phyloP scores from a whole-genome alignment of 2,329 filamentous ascomycete genomes.

The Sporothrix sp. region DNA sequence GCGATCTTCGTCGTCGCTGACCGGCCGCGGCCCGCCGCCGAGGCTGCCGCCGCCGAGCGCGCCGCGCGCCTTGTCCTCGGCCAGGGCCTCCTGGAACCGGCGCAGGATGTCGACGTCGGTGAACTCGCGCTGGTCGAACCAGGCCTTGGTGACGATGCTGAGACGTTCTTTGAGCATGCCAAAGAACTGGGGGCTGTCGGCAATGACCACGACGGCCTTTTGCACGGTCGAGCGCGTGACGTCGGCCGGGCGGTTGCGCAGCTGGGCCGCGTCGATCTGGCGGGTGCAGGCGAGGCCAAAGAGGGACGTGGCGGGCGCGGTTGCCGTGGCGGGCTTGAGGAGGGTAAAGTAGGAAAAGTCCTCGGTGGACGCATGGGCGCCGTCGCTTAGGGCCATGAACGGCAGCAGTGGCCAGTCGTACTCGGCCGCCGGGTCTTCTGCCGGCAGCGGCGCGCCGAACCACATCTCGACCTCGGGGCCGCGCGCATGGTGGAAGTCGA shows the following conservation, averaged over 20 bases:
- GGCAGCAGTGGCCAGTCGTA: constrained; percentile 88
- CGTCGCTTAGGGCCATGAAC: constrained; percentile 95
- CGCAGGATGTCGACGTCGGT: constrained; percentile 81
- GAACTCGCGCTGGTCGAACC: constrained; percentile 94
- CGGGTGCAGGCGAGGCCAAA: constrained; percentile 95
- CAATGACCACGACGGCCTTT: constrained; percentile 93
- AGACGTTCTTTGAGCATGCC: constrained; percentile 84
- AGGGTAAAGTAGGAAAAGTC: constrained; percentile 99
- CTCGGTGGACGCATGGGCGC: constrained; percentile 88
- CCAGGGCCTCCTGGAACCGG: constrained; percentile 83
- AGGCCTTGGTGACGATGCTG: constrained; percentile 82
- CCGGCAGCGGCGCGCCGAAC: constrained; percentile 63
- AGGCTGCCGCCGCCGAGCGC: constrained; percentile 24
- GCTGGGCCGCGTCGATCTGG: constrained; percentile 70
- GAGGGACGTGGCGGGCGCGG: constrained; percentile 55
- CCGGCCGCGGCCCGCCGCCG: background rate
- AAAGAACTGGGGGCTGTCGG: constrained; percentile 81
- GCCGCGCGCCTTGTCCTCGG: constrained; percentile 51
- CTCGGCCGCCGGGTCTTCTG: constrained; percentile 65
- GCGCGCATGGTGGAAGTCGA: constrained; percentile 75
- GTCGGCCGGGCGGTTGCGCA: constrained; percentile 71
- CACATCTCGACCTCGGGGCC: constrained; percentile 91
- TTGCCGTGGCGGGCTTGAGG: constrained; percentile 52
- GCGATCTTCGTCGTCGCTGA: constrained; percentile 57
- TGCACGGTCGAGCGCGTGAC: constrained; percentile 97